Conservation (phyloP, 148 eudicot species). For the Rhododendron ferrugineum region DNA sequence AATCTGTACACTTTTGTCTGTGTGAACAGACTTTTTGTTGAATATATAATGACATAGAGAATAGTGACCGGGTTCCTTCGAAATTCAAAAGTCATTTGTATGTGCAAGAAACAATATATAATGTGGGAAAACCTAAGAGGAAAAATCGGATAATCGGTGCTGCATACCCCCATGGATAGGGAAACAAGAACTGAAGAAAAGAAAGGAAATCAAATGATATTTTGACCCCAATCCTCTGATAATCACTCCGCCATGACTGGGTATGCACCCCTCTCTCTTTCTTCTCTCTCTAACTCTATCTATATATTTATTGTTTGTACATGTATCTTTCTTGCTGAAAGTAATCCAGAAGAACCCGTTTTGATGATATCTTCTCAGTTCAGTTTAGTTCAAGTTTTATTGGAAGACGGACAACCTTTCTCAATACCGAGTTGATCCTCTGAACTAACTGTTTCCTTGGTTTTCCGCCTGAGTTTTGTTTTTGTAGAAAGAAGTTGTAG, state of each 20-base stretch:
- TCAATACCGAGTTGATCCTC: neutral
- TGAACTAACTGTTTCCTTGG: neutral
- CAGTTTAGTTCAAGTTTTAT: neutral
- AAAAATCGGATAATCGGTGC: neutral
- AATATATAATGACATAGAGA: no score
- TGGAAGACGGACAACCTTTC: neutral
- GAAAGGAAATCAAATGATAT: neutral
- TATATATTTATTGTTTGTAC: neutral
- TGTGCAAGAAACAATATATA: neutral
- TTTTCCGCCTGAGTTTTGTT: neutral
- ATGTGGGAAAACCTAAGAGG: neutral
- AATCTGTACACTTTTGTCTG: no score
- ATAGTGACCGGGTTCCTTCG: neutral
- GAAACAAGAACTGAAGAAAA: neutral
- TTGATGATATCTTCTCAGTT: neutral
- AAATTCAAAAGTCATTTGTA: neutral
- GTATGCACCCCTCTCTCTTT: neutral
- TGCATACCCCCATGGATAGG: neutral
- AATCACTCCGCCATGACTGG: conserved; percentile 11
- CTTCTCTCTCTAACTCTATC: neutral
- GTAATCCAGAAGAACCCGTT: neutral
- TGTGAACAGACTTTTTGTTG: no score
- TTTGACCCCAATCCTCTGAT: neutral
- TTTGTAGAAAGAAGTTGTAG: neutral
- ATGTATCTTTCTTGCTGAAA: neutral